Base-by-base conservation (phyloP, 108 stramenopile genomes). In the Chaetoceros tenuissimus region DNA sequence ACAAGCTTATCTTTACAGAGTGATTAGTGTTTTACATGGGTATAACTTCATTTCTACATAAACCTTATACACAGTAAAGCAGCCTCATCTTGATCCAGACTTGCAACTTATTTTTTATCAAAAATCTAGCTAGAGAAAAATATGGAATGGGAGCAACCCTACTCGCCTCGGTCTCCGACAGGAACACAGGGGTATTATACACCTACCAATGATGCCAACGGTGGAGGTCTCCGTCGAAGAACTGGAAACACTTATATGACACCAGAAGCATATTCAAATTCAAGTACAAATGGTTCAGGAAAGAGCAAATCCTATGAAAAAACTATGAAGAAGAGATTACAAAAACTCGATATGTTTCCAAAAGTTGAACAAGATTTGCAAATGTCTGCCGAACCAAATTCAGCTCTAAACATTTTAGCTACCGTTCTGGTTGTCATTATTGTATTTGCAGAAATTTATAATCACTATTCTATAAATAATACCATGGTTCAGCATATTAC, bases 311-410 rank as follows among this genome's bases (percentile, higher is more conserved):
- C 43, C 10, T 44, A 16, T 45, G 5, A 13, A 10, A 40, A 40
- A 40, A 10, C 62, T 3, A 47, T 57, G 28, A 24, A 44, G 27
- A 28, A 30, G 53, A 49, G 64, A 24, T 77, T 79, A 22, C 67
- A 74, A 47, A 74, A 69, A 24, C 51, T 92, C 24, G 90, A 92
- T 65, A 67, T 84, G 66, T 92, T 88, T 59, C 90, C 86, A 49
- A 92, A 92, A 57, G 79, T 82, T 8, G 84, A 87, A 34, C 45
- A 53, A 2, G 90, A 92, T 70, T 82, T 79, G 30, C 70, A 72
- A 40, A 81, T 88, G 0, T 63, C 77, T 27, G 85, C 90, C 46
- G 81, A 92, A 24, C 46, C 78, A 22, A 84, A 85, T 0, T 84
- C 82, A 0, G 34, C 73, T 17, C 48, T 78, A 19, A 77, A 84